These are phyloP conservation scores for Globisporangium cylindrosporum DNA, from an alignment of 352 stramenopile genomes.

Conservation along the genomic window DNA sequence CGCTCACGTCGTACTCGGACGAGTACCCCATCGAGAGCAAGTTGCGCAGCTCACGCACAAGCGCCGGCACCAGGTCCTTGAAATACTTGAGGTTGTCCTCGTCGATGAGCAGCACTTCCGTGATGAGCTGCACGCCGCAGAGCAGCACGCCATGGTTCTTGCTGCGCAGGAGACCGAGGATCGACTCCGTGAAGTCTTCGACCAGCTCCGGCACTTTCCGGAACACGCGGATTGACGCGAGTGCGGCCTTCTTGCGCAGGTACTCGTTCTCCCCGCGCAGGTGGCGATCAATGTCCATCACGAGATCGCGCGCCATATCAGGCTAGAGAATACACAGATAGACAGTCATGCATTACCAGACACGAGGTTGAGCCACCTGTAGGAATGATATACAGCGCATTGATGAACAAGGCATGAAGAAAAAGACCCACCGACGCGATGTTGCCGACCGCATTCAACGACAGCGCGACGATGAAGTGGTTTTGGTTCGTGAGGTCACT, in stretches of 20 bases:
- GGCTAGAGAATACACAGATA: constrained; percentile 34
- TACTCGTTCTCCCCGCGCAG: constrained; percentile 93
- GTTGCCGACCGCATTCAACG: constrained; percentile 97
- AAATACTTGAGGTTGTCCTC: constrained; percentile 75
- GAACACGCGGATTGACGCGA: constrained; percentile 91
- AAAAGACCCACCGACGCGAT: constrained; percentile 88
- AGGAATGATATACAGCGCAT: neutral
- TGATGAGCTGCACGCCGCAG: constrained; percentile 96
- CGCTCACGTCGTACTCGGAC: constrained; percentile 98
- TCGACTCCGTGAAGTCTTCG: constrained; percentile 97
- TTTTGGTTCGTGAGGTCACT: constrained; percentile 93
- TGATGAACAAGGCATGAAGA: neutral
- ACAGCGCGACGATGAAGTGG: constrained; percentile 95
- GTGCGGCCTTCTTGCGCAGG: constrained; percentile 97
- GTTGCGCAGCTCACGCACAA: constrained; percentile 91
- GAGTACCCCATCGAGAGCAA: constrained; percentile 97
- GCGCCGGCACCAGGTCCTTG: constrained; percentile 64
- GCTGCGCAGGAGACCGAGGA: constrained; percentile 92
- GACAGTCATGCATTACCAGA: neutral
- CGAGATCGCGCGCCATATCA: constrained; percentile 98
- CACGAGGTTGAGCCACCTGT: neutral
- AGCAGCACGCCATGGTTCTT: constrained; percentile 98
- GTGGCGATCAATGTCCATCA: constrained; percentile 97
- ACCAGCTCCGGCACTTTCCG: constrained; percentile 97
- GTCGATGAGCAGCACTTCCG: constrained; percentile 87